Conservation (phyloP, 495 filamentous ascomycete genomes). For the Penicillium argentinense region DNA sequence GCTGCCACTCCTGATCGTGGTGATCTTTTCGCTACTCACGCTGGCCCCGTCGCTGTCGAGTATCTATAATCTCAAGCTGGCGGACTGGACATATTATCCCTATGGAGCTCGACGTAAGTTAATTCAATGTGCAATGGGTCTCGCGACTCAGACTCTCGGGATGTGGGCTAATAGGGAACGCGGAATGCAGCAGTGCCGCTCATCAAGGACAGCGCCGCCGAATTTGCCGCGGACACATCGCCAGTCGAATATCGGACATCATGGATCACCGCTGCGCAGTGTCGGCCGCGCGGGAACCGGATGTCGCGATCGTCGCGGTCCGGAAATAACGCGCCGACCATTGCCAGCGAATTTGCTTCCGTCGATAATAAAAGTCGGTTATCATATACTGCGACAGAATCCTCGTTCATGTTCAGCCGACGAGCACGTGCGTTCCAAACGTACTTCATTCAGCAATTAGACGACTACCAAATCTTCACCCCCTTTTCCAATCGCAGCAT, state of each 20-base stretch:
- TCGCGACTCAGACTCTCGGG: background rate
- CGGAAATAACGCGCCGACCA: slow-evolving; percentile 6
- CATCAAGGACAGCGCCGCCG: slow-evolving; percentile 19
- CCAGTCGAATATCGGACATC: slow-evolving; percentile 12
- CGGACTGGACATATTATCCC: slow-evolving; percentile 29
- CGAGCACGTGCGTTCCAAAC: slow-evolving; percentile 37
- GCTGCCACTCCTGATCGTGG: slow-evolving; percentile 38
- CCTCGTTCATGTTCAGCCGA: slow-evolving; percentile 30
- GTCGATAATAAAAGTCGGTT: slow-evolving; percentile 22
- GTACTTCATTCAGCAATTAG: slow-evolving; percentile 32
- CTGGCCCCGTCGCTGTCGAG: slow-evolving; percentile 37
- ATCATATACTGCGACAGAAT: slow-evolving; percentile 18
- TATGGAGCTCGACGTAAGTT: slow-evolving; percentile 32
- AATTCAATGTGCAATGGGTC: background rate
- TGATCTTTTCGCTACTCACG: slow-evolving; percentile 39
- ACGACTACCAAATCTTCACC: slow-evolving; percentile 28
- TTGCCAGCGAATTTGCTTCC: slow-evolving; percentile 18
- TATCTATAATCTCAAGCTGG: slow-evolving; percentile 30
- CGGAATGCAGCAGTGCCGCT: slow-evolving; percentile 19
- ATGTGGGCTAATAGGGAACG: background rate
- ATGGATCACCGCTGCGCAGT: slow-evolving; percentile 13
- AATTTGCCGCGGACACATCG: slow-evolving; percentile 6
- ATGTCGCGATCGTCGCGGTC: slow-evolving; percentile 9
- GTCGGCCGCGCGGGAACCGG: slow-evolving; percentile 16
- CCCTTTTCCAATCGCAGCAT: slow-evolving; percentile 25